These are phyloP conservation scores for Cerrena zonata DNA, from an alignment of 1,284 basidiomycete species.

Conservation along the genomic window DNA sequence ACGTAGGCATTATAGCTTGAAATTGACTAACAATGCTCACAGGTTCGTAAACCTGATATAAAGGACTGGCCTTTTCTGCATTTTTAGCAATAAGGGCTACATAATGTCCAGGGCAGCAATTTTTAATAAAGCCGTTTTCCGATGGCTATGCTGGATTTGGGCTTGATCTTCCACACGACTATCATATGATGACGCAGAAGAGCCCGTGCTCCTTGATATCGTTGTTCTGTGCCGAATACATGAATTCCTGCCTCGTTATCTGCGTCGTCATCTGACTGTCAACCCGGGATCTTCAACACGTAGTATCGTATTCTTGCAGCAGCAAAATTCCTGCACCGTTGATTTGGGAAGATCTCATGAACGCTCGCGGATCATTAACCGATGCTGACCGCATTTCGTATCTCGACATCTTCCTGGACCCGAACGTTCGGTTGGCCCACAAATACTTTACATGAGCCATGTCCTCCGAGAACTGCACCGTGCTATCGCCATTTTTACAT, in stretches of 20 bases:
- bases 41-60: not conserved
- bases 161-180: slow-evolving; percentile 25
- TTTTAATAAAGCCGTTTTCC: slow-evolving; percentile 25
- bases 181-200: slow-evolving; percentile 27
- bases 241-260: slow-evolving; percentile 23
- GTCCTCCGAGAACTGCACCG: not conserved
- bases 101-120: slow-evolving; percentile 18
- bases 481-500: not conserved
- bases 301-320: slow-evolving; percentile 9
- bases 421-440: not conserved
- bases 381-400: not conserved
- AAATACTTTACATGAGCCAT: not conserved
- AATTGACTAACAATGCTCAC: not conserved
- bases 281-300: slow-evolving; percentile 7
- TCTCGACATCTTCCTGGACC: not conserved
- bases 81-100: not conserved
- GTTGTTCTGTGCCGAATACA: slow-evolving; percentile 17
- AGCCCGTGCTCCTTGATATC: slow-evolving; percentile 19
- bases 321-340: slow-evolving; percentile 2
- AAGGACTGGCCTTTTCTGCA: not conserved
- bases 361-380: slow-evolving; percentile 3
- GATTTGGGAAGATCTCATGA: not conserved
- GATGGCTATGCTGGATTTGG: slow-evolving; percentile 22
- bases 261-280: slow-evolving; percentile 26
- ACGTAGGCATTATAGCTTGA: not conserved